A percentile compares a stretch with the other conserved stretches of the same genome.
Conservation (phyloP, 768 basidiomycete genomes). For the Suillus luteus region DNA sequence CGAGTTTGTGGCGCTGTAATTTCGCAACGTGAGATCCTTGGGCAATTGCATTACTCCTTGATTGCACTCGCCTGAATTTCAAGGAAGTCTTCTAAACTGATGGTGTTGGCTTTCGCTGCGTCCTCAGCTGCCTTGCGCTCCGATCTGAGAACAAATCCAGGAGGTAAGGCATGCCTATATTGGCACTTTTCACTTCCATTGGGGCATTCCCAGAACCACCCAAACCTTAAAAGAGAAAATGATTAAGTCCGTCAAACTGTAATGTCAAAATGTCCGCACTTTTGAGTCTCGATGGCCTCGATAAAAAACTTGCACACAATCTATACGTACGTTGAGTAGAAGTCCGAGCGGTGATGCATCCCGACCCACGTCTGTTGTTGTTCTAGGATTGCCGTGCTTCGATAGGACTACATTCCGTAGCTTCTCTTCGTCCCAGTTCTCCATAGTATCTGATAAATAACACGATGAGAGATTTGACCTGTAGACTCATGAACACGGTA, state of each 20-base stretch:
- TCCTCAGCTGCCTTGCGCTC: constrained; percentile 92
- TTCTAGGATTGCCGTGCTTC: constrained; percentile 88
- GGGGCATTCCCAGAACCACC: constrained; percentile 97
- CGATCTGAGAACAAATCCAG: constrained; percentile 93
- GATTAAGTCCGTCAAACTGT: constrained; percentile 1
- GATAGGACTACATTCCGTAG: constrained; percentile 83
- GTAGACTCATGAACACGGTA: constrained; percentile 32
- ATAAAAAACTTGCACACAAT: constrained; percentile 99
- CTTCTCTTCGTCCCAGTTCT: constrained; percentile 96
- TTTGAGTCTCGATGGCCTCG: constrained; percentile 90
- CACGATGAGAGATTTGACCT: constrained; percentile 4
- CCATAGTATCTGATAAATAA: constrained; percentile 82
- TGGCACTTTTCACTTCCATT: constrained; percentile 81
- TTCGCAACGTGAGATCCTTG: constrained; percentile 11
- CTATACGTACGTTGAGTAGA: constrained; percentile 39
- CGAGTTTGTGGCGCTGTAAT: constrained; percentile 88
- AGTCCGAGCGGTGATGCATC: constrained; percentile 19
- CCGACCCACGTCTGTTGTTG: constrained; percentile 79
- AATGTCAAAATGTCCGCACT: constrained; percentile 42
- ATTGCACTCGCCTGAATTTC: constrained; percentile 83
- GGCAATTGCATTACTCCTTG: background rate
- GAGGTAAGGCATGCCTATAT: constrained; percentile 93
- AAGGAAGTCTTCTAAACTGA: constrained; percentile 94
- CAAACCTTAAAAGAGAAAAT: constrained; percentile 50
- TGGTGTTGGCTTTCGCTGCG: constrained; percentile 83